These are phyloP conservation scores for Septoria petroselini DNA, from an alignment of 2,329 filamentous ascomycete genomes.

Conservation along the genomic window DNA sequence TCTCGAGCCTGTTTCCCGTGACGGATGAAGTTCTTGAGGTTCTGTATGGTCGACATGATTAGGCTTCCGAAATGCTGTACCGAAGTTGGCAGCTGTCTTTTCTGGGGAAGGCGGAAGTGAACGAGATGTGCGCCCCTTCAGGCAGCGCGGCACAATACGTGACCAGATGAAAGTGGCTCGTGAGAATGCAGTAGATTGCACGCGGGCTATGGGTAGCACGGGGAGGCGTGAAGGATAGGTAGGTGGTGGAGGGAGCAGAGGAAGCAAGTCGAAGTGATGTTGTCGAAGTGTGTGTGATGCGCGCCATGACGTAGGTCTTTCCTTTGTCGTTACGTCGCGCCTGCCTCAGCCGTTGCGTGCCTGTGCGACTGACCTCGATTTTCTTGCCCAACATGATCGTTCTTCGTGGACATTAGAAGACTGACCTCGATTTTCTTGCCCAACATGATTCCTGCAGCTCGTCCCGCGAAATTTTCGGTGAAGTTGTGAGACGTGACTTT, in stretches of 20 bases:
- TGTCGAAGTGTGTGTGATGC: background rate
- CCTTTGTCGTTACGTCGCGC: background rate
- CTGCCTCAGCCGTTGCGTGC: too few species aligned
- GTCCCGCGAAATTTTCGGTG: too few species aligned
- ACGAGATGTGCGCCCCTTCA: background rate
- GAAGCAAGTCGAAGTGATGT: too few species aligned
- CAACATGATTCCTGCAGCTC: constrained; percentile 2
- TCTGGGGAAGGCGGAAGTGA: background rate
- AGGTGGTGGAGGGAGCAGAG: too few species aligned
- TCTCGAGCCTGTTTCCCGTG: constrained; percentile 92
- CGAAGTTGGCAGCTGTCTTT: background rate
- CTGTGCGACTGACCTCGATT: constrained; percentile 14
- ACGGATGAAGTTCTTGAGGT: constrained; percentile 96
- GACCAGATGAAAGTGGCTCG: too few species aligned
- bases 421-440: constrained; percentile 18
- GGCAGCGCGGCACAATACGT: background rate
- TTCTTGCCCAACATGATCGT: constrained; percentile 11
- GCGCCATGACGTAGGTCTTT: background rate
- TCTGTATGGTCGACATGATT: constrained; percentile 75
- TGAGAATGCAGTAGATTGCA: too few species aligned
- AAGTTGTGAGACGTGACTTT: too few species aligned
- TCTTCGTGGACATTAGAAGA: background rate
- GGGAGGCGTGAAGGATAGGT: too few species aligned
- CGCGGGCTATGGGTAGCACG: too few species aligned
- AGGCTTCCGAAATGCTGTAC: constrained; percentile 9